Conservation (phyloP, 345 rosid species). For the Isatis tinctoria region DNA sequence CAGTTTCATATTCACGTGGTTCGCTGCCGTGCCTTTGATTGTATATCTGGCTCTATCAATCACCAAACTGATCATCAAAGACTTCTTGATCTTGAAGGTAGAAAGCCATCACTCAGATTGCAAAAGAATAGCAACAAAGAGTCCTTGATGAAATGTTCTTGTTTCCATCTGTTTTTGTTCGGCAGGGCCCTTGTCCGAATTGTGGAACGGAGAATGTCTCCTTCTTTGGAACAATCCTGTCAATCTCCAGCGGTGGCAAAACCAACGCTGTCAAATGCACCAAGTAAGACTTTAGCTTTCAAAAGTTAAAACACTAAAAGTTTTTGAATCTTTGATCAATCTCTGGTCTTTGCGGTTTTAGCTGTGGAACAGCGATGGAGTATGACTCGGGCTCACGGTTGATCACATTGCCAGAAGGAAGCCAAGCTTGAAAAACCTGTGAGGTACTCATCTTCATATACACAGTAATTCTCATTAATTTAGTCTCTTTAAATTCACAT, state of each 20-base stretch:
- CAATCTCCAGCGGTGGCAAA: slow-evolving; percentile 70
- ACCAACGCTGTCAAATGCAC: slow-evolving; percentile 73
- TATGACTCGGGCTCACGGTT: slow-evolving; percentile 54
- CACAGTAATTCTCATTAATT: not conserved
- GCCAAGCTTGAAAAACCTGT: slow-evolving; percentile 49
- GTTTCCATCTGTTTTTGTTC: not conserved
- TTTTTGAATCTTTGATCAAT: not conserved
- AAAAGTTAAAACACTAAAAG: too few species aligned
- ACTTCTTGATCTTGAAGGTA: slow-evolving; percentile 82
- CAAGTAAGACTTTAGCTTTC: slow-evolving; percentile 47
- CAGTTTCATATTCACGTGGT: slow-evolving; percentile 97
- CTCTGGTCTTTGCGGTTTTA: slow-evolving; percentile 26
- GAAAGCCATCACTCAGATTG: not conserved
- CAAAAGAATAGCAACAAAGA: not conserved
- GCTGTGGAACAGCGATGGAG: slow-evolving; percentile 67
- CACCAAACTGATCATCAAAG: slow-evolving; percentile 71
- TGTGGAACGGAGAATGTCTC: slow-evolving; percentile 87
- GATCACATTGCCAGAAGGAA: slow-evolving; percentile 88
- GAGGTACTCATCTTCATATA: slow-evolving; percentile 28
- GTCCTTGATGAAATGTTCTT: not conserved
- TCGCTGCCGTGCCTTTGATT: slow-evolving; percentile 81
- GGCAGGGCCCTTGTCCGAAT: slow-evolving; percentile 86
- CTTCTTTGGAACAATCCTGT: slow-evolving; percentile 84
- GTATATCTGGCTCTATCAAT: slow-evolving; percentile 63
- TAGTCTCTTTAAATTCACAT: not conserved